Evolutionary conservation across 768 basidiomycete genomes (phyloP).

Genomic region (Boletellus ananas): DNA sequence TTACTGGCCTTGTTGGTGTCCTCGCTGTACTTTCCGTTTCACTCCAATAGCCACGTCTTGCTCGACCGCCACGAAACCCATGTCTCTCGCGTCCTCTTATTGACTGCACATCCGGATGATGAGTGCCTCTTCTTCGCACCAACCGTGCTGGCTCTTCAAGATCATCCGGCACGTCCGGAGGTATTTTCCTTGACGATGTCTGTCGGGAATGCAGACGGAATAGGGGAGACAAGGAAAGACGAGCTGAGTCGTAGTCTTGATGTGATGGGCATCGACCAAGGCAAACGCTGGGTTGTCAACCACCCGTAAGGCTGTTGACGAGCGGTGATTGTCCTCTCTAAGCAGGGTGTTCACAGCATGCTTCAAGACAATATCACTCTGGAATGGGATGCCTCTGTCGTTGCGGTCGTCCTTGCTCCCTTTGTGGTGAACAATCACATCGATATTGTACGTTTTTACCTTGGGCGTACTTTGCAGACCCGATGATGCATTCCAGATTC

Average conservation of each 20-base stretch:
- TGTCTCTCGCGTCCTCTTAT: conserved; percentile 45
- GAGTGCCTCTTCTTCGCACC: conserved; percentile 94
- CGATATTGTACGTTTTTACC: conserved; percentile 47
- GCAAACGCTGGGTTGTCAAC: conserved; percentile 59
- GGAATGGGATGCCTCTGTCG: conserved; percentile 57
- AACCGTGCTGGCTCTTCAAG: conserved; percentile 57
- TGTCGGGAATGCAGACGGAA: conserved; percentile 72
- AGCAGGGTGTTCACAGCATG: conserved; percentile 38
- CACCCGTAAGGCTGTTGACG: conserved; percentile 54
- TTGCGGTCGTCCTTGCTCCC: conserved; percentile 55
- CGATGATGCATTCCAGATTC: conserved; percentile 46
- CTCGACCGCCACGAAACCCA: conserved; percentile 4
- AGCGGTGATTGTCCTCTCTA: conserved; percentile 9
- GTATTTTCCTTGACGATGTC: conserved; percentile 73
- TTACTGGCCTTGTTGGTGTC: conserved; percentile 18
- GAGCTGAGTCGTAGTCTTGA: conserved; percentile 67
- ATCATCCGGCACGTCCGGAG: conserved; percentile 23
- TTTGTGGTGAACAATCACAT: conserved; percentile 61
- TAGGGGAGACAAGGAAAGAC: conserved; percentile 53
- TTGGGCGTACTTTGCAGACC: background rate
- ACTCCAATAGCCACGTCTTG: conserved; percentile 22
- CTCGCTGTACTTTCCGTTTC: conserved; percentile 24
- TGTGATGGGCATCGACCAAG: conserved; percentile 56
- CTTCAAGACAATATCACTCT: conserved; percentile 73
- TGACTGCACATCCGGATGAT: conserved; percentile 95